These are phyloP conservation scores for Fusarium gaditjirri DNA, from an alignment of 2,329 filamentous ascomycete genomes.

Conservation along the genomic window DNA sequence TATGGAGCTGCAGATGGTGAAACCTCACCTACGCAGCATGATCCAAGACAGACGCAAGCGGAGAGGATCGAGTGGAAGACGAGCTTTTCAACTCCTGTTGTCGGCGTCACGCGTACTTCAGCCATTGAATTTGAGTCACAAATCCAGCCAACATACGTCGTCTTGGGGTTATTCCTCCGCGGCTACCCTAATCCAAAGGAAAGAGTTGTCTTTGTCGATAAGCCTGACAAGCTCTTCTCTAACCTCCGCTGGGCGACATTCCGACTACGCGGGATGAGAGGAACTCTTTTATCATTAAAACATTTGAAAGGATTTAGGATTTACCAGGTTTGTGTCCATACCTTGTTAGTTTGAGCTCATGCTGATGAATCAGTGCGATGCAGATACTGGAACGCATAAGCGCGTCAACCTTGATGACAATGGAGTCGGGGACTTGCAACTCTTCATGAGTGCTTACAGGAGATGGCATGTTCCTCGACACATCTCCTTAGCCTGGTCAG, in stretches of 20 bases:
- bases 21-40: no score
- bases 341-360: background rate
- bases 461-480: background rate
- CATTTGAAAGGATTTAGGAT: background rate
- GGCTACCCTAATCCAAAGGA: background rate
- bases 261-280: background rate
- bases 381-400: fast-evolving
- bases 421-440: background rate
- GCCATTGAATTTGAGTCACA: background rate
- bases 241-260: background rate
- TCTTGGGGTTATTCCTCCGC: background rate
- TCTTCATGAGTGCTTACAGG: fast-evolving
- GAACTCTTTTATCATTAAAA: background rate
- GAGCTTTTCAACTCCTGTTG: background rate
- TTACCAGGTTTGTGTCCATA: background rate
- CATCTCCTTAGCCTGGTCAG: background rate
- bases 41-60: no score
- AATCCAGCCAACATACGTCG: background rate
- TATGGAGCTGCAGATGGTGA: background rate
- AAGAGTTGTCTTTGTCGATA: background rate
- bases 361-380: background rate
- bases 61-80: background rate
- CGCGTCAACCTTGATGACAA: fast-evolving
- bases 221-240: background rate
- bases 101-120: background rate